Conservation (phyloP, 148 eudicot genomes). For the Cornus suecica region DNA sequence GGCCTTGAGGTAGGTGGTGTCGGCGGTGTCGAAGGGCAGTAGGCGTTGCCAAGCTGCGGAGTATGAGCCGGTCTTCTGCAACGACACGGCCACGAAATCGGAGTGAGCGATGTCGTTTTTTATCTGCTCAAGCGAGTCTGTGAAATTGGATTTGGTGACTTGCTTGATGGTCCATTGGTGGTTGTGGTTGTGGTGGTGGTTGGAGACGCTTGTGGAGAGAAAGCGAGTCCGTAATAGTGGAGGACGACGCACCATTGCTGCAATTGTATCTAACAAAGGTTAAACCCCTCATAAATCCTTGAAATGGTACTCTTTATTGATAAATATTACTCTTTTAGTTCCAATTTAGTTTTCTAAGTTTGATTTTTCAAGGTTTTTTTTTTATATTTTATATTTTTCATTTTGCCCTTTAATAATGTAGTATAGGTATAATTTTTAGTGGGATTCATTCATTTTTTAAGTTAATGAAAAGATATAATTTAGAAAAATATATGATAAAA, state of each 20-base stretch:
- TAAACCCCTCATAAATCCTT: too few relatives aligned
- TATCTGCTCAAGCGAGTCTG: constrained; percentile 37
- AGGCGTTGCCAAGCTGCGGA: constrained; percentile 79
- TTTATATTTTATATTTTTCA: too few relatives aligned
- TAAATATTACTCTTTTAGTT: too few relatives aligned
- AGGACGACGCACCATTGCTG: background rate
- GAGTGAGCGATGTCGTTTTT: constrained; percentile 41
- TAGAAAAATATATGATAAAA: too few relatives aligned
- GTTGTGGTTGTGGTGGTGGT: constrained; percentile 9
- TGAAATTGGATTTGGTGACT: constrained; percentile 71
- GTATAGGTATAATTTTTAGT: too few relatives aligned
- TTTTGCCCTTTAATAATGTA: too few relatives aligned
- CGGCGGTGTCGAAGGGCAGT: constrained; percentile 58
- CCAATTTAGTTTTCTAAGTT: too few relatives aligned
- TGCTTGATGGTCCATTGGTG: constrained; percentile 58
- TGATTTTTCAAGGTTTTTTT: too few relatives aligned
- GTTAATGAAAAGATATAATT: too few relatives aligned
- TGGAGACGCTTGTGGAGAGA: constrained; percentile 23
- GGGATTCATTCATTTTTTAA: too few relatives aligned
- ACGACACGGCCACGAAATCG: constrained; percentile 68
- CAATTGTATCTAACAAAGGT: background rate
- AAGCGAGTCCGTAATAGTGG: constrained; percentile 32
- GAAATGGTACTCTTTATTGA: too few relatives aligned
- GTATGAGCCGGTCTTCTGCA: constrained; percentile 72
- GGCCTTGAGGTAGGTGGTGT: constrained; percentile 69